Evolutionary conservation across 2,329 filamentous ascomycete species (phyloP), one percentile per base, ranked within the genome.

Genomic region (Fusarium napiforme): DNA sequence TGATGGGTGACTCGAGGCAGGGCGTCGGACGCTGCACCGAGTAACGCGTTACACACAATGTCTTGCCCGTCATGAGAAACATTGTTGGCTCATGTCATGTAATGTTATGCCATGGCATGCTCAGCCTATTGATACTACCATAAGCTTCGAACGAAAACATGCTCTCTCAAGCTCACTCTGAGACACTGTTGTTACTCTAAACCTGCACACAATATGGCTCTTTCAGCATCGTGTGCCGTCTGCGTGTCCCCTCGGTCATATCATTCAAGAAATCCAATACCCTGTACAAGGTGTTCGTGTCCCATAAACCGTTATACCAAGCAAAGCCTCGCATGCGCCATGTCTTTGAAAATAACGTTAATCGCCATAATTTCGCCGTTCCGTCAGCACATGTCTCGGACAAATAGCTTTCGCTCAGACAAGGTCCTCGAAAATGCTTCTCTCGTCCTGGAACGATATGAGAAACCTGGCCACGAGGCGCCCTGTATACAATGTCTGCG

Each of bases 391-490:
- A 69, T 75, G 72, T 73, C 74, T 77, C 74, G 61, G 60, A 63
- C 67, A 61, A 60, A 75, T 60, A 40, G 40, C 32, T 45, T 34
- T 63, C 50, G 69, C 30, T 73, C 50, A 75, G 50, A 55, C 60
- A 62, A 58, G 57, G 45, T 78, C 77, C 23, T 81, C 85, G 67
- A 87, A 87, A 23, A 88, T 83, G 65, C 83, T 82, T 73, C 82
- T 83, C 75, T 88, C 86, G 66, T 87, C 82, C 6, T 81, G 82
- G 73, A 90, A 90, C 0, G 87, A 89, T 28, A 89, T 80, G 62
- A 90, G 74, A 75, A 90, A 90, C 76, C 85, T 85, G 59, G 87
- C 82, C 60, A 87, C 80, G 53, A 90, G 81, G 18, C 87, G 84
- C 1, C 88, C 88, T 1, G 83, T 86, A 77, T 90, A 89, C 74